phyloP scores from a whole-genome alignment of 1,139 yeast genomes.

The Taiozyma sp. region DNA sequence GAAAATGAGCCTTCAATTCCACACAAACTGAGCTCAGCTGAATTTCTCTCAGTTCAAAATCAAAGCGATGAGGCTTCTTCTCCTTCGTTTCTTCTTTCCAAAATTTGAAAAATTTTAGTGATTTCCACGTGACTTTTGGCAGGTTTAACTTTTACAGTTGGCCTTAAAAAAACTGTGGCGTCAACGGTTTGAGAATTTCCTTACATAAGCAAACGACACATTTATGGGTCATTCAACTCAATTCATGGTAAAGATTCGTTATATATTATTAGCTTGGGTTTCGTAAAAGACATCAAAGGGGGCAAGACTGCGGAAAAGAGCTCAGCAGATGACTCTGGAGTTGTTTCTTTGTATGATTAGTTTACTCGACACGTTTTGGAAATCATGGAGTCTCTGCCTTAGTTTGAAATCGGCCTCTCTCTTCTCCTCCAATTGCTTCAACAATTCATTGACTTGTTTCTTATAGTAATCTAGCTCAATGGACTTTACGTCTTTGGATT shows the following conservation, averaged over 20 bases:
- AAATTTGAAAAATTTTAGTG: neutral
- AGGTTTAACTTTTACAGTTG: neutral
- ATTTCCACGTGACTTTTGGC: neutral
- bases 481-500: conserved; percentile 3
- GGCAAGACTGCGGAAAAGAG: neutral
- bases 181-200: no score
- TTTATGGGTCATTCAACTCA: no score
- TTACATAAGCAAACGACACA: no score
- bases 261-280: neutral
- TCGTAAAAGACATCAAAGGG: neutral
- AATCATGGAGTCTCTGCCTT: conserved; percentile 11
- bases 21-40: no score
- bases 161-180: neutral
- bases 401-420: conserved; percentile 14
- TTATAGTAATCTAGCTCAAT: conserved; percentile 13
- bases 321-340: neutral
- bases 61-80: neutral
- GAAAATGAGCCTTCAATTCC: neutral
- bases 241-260: no score
- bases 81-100: neutral
- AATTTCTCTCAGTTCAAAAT: no score
- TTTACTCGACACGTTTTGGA: neutral
- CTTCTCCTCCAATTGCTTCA: conserved; percentile 13
- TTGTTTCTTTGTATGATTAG: neutral
- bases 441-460: conserved; percentile 10